These are phyloP conservation scores for Xylariales sp. DNA, from an alignment of 2,329 filamentous ascomycete genomes.

Conservation along the genomic window DNA sequence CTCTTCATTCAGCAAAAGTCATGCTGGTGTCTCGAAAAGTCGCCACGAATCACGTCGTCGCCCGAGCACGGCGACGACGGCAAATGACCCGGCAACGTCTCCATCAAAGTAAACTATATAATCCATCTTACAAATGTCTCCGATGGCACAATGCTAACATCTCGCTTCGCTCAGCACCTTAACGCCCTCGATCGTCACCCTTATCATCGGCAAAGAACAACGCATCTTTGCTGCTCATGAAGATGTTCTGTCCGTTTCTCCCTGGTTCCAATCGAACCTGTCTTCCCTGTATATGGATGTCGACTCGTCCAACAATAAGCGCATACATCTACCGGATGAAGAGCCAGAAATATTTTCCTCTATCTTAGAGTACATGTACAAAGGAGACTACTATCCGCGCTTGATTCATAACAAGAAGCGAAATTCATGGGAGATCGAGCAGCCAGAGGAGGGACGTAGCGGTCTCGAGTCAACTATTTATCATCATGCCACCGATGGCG, in stretches of 20 bases:
- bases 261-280: slow-evolving; percentile 69
- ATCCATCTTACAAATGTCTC: not conserved
- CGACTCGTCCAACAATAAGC: slow-evolving; percentile 54
- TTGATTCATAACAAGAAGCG: slow-evolving; percentile 77
- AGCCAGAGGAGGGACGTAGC: slow-evolving; percentile 38
- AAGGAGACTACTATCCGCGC: slow-evolving; percentile 87
- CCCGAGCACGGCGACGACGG: slow-evolving; percentile 40
- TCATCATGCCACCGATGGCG: slow-evolving; percentile 58
- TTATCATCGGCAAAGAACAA: slow-evolving; percentile 75
- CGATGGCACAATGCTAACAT: slow-evolving; percentile 9
- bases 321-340: slow-evolving; percentile 77
- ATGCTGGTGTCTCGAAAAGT: slow-evolving; percentile 46
- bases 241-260: slow-evolving; percentile 72
- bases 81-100: slow-evolving; percentile 32
- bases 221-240: slow-evolving; percentile 90
- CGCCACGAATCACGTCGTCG: slow-evolving; percentile 48
- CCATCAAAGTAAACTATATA: slow-evolving; percentile 38
- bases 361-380: slow-evolving; percentile 87
- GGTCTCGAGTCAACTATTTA: slow-evolving; percentile 63
- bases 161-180: slow-evolving; percentile 37
- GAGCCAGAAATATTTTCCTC: slow-evolving; percentile 88
- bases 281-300: slow-evolving; percentile 62
- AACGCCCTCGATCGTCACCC: slow-evolving; percentile 69
- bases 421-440: slow-evolving; percentile 79
- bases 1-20: slow-evolving; percentile 51